Base-by-base conservation (phyloP, 805 yeast genomes). In the Metschnikowia lunata region DNA sequence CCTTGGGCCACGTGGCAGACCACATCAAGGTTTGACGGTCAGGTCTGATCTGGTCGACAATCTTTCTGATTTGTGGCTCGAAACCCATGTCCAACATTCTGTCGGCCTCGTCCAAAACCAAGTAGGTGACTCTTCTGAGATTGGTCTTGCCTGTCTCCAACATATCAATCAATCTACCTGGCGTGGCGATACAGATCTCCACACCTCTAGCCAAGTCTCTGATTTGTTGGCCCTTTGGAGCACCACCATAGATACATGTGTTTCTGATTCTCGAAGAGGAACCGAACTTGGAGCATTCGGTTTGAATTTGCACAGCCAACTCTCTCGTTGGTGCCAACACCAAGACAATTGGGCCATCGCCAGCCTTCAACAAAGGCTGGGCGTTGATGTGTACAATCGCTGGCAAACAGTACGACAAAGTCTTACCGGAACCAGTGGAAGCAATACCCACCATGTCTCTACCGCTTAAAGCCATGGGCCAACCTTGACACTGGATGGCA, bases 71-170 rank as follows among this genome's bases (percentile, higher is more conserved):
- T 79, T 91, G 98, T 57, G 98, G 98, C 78, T 93, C 99, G 69
- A 93, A 93, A 69, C 99, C 99, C 99, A 93, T 93, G 76, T 93
- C 99, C 74, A 93, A 82, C 99, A 93, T 93, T 79, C 99, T 87
- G 73, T 93, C 99, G 62, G 99, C 99, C 80, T 93, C 99, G 71
- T 93, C 99, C 61, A 93, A 79, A 51, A 93, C 98, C 66, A 93
- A 79, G 72, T 93, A 93, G 42, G 98, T 93, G 51, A 93, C 97
- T 76, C 98, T 87, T 67, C 87, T 83, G 62, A 93, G 78, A 74
- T 91, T 93, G 48, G 98, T 93, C 75, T 86, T 90, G 60, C 93
- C 91, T 51, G 85, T 75, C 74, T 93, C 98, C 61, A 93, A 79
- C 96, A 93, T 87, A 72, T 93, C 99, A 59, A 93, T 88, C 69